These are phyloP conservation scores for Xylaria nigripes DNA, from an alignment of 495 filamentous ascomycete genomes.

Conservation along the genomic window DNA sequence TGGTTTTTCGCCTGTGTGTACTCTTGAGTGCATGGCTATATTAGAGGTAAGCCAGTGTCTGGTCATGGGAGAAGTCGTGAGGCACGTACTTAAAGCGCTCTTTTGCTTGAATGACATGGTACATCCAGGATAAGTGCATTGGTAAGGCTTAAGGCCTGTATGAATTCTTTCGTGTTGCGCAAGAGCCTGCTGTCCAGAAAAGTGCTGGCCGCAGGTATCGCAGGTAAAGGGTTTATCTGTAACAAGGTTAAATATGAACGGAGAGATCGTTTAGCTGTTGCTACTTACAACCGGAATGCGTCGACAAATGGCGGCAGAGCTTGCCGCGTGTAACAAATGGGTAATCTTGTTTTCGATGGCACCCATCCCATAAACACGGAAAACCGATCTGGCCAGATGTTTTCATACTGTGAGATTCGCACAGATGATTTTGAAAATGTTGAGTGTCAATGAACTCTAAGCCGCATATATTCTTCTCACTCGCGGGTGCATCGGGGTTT, in stretches of 20 bases:
- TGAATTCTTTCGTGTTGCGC: conserved; percentile 54
- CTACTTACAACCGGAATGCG: conserved; percentile 53
- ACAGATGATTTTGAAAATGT: conserved; percentile 36
- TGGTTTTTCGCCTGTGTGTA: conserved; percentile 46
- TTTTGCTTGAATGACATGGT: conserved; percentile 49
- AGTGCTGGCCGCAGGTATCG: conserved; percentile 43
- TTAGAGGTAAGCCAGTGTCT: conserved; percentile 12
- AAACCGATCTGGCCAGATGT: conserved; percentile 37
- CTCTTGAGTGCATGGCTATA: conserved; percentile 49
- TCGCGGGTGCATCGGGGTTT: conserved; percentile 5
- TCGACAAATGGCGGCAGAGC: conserved; percentile 54
- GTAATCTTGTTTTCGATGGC: conserved; percentile 29
- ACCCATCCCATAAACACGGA: conserved; percentile 40
- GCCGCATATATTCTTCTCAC: conserved; percentile 15
- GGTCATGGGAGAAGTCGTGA: not conserved
- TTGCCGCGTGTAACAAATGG: conserved; percentile 46
- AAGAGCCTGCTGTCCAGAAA: conserved; percentile 52
- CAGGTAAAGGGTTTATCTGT: conserved; percentile 53
- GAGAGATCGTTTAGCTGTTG: not conserved
- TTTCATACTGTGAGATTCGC: conserved; percentile 29
- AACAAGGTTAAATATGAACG: not conserved
- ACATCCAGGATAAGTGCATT: conserved; percentile 43
- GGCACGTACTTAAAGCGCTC: conserved; percentile 42
- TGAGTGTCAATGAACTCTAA: conserved; percentile 11
- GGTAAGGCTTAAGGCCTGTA: conserved; percentile 52